Percentiles rank a stretch among this genome's conserved stretches.
Conservation (phyloP, 371 early-diverging fungal species). For the Enterocytospora artemiae region DNA sequence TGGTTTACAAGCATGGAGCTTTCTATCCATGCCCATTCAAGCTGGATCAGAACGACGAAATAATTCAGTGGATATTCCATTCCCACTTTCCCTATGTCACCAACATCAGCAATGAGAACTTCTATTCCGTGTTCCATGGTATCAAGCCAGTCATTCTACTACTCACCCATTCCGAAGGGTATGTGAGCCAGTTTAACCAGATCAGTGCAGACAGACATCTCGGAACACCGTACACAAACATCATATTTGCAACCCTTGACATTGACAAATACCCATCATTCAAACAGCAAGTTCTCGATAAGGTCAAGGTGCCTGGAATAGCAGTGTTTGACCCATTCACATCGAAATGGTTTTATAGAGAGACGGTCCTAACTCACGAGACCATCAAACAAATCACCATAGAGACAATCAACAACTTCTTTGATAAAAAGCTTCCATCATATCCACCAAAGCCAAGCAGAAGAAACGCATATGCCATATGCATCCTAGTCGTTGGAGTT, state of each 20-base stretch:
- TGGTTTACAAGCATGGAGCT: conserved; percentile 56
- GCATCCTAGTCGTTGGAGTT: neutral
- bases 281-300: conserved; percentile 48
- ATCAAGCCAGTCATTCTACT: conserved; percentile 57
- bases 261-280: conserved; percentile 55
- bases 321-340: conserved; percentile 56
- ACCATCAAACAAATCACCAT: conserved; percentile 31
- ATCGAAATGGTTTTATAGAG: conserved; percentile 49
- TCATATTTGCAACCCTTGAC: conserved; percentile 54
- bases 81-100: conserved; percentile 58
- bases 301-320: conserved; percentile 40
- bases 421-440: conserved; percentile 14
- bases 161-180: conserved; percentile 47
- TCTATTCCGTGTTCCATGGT: conserved; percentile 59
- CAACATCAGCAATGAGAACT: conserved; percentile 55
- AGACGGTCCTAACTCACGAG: conserved; percentile 10
- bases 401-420: conserved; percentile 19
- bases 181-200: conserved; percentile 49
- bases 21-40: conserved; percentile 52
- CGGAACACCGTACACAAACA: conserved; percentile 54
- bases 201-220: conserved; percentile 46
- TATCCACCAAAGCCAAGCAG: conserved; percentile 26
- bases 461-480: conserved; percentile 7
- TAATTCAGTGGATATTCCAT: conserved; percentile 59
- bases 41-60: conserved; percentile 43